Conservation (phyloP, 345 rosid genomes). For the Gossypium mustelinum region DNA sequence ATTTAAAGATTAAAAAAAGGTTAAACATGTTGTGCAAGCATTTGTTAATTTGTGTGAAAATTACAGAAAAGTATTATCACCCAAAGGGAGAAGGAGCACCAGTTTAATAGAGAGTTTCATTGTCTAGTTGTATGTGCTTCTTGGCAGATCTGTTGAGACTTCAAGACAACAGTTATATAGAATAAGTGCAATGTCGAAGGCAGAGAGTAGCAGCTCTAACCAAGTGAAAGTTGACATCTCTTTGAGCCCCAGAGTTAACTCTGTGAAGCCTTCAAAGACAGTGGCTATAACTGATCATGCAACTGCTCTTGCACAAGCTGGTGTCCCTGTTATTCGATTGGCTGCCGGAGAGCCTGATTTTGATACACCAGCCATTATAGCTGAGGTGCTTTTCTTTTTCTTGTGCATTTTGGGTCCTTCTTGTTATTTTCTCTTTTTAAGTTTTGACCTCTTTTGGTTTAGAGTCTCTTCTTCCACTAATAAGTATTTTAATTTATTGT, state of each 20-base stretch:
- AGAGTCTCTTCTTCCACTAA: not conserved
- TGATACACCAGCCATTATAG: conserved; percentile 67
- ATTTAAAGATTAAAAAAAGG: not conserved
- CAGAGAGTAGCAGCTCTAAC: conserved; percentile 28
- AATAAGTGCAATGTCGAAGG: conserved; percentile 40
- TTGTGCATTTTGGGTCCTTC: not conserved
- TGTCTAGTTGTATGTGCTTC: not conserved
- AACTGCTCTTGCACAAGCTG: conserved; percentile 78
- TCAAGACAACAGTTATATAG: conserved; percentile 28
- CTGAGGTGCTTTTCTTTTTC: conserved; percentile 48
- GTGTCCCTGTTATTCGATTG: conserved; percentile 76
- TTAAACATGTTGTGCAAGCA: not conserved
- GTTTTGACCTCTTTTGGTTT: not conserved
- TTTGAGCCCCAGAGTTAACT: conserved; percentile 76
- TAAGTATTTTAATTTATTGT: not conserved
- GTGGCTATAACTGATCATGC: conserved; percentile 91
- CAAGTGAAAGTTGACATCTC: conserved; percentile 53
- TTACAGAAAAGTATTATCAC: not conserved
- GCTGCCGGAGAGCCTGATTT: conserved; percentile 99
- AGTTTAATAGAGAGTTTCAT: not conserved
- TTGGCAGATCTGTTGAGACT: conserved; percentile 35
- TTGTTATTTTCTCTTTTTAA: not conserved
- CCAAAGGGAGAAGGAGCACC: no score
- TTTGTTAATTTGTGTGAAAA: not conserved
- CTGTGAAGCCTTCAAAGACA: conserved; percentile 87